Conservation (phyloP, 164 flowering plant species). For the Stephania cephalantha region DNA sequence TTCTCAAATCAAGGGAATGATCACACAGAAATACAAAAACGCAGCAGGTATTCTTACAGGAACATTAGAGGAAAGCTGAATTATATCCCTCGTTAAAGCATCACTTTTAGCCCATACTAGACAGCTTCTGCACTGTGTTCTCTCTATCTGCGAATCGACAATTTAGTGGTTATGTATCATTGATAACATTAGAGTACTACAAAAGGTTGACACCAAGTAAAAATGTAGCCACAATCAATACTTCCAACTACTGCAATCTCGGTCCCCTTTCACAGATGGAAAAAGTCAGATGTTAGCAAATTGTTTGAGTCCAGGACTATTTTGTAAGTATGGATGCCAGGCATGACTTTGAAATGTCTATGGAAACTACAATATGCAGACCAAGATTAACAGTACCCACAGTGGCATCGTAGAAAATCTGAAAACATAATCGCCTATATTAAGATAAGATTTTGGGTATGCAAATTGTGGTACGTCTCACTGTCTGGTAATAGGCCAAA, state of each 20-base stretch:
- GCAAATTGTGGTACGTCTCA: not conserved
- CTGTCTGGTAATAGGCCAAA: not conserved
- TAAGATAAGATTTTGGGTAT: not conserved
- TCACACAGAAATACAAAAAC: not conserved
- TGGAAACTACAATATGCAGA: not conserved
- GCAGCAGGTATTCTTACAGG: slow-evolving; percentile 33
- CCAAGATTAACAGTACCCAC: not conserved
- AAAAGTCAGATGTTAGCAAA: not conserved
- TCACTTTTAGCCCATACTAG: slow-evolving; percentile 98
- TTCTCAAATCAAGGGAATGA: slow-evolving; percentile 2
- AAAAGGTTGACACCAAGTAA: not conserved
- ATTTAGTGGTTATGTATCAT: not conserved
- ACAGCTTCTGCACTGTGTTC: slow-evolving; percentile 61
- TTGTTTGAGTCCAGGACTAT: not conserved
- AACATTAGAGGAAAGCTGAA: slow-evolving; percentile 46
- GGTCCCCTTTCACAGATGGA: not conserved
- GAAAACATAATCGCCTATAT: not conserved
- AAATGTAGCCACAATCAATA: not conserved
- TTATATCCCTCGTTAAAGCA: slow-evolving; percentile 58
- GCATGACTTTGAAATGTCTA: no score
- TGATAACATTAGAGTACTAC: not conserved
- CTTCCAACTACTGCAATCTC: not conserved
- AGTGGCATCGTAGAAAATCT: not conserved
- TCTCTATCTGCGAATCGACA: slow-evolving; percentile 52
- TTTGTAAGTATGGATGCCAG: not conserved